Conservation (phyloP, 2,329 filamentous ascomycete genomes). For the Apiospora arundinis region DNA sequence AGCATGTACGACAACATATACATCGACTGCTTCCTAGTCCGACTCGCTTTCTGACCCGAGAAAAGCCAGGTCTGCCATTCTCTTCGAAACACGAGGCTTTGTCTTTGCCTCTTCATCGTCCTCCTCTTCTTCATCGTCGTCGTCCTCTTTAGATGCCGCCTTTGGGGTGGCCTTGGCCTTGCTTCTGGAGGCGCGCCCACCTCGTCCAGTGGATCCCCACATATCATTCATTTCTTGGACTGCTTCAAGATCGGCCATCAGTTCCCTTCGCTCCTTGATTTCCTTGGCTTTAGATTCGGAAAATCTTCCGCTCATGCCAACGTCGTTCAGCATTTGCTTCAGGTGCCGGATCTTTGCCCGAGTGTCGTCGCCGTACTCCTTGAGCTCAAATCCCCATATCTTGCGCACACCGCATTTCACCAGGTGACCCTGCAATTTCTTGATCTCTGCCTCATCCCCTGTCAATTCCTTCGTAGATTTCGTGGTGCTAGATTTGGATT, state of each 20-base stretch:
- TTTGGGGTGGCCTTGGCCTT: conserved; percentile 44
- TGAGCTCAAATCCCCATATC: conserved; percentile 87
- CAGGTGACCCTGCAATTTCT: conserved; percentile 84
- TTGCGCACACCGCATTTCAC: conserved; percentile 92
- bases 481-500: conserved; percentile 34
- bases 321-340: conserved; percentile 76
- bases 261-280: conserved; percentile 87
- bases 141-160: conserved; percentile 41
- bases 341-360: conserved; percentile 86
- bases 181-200: conserved; percentile 50
- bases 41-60: conserved; percentile 73
- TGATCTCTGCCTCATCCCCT: conserved; percentile 80
- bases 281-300: conserved; percentile 82
- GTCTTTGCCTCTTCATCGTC: conserved; percentile 34
- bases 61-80: conserved; percentile 65
- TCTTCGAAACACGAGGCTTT: conserved; percentile 49
- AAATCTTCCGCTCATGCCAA: conserved; percentile 89
- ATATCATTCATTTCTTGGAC: conserved; percentile 81
- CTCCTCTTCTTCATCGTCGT: conserved; percentile 43
- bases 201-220: conserved; percentile 68
- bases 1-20: not conserved
- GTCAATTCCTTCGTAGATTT: conserved; percentile 47
- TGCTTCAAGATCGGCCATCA: conserved; percentile 82
- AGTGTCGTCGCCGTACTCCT: conserved; percentile 71
- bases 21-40: conserved; percentile 34